These are phyloP conservation scores for Smittium culicis DNA, from an alignment of 371 early-diverging fungal genomes.

Conservation along the genomic window DNA sequence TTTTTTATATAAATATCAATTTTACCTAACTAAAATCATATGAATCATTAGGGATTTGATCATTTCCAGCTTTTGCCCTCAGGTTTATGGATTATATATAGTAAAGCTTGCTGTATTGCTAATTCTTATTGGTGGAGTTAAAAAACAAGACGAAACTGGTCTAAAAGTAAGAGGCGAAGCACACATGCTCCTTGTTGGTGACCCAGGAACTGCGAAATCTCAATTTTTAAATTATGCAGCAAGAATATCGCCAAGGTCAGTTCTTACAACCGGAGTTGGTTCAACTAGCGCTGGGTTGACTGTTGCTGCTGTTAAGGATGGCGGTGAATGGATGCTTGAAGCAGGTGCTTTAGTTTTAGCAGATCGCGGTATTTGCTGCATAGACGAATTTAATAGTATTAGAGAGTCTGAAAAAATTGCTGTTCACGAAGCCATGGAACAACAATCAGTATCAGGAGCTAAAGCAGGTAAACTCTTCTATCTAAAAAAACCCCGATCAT, in stretches of 20 bases:
- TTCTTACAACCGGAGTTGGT: slow-evolving; percentile 66
- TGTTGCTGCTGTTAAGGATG: slow-evolving; percentile 54
- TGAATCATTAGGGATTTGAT: slow-evolving; percentile 33
- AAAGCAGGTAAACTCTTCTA: slow-evolving; percentile 36
- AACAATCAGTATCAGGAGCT: slow-evolving; percentile 46
- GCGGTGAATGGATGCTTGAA: slow-evolving; percentile 54
- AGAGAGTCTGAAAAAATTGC: slow-evolving; percentile 52
- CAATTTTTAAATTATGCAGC: slow-evolving; percentile 58
- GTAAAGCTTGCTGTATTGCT: slow-evolving; percentile 50
- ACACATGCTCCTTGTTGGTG: slow-evolving; percentile 66
- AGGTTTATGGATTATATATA: slow-evolving; percentile 43
- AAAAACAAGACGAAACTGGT: slow-evolving; percentile 29
- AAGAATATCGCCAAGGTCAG: slow-evolving; percentile 41
- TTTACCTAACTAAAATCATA: no score
- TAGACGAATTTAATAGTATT: slow-evolving; percentile 68
- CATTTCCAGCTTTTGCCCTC: slow-evolving; percentile 43
- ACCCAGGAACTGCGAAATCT: slow-evolving; percentile 76
- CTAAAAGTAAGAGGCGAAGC: slow-evolving; percentile 55
- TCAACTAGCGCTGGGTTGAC: slow-evolving; percentile 68
- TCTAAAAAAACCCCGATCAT: not conserved
- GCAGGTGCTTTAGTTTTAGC: slow-evolving; percentile 66
- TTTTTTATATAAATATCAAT: no score
- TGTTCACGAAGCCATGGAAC: slow-evolving; percentile 77
- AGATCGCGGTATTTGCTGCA: slow-evolving; percentile 62
- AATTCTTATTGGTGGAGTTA: slow-evolving; percentile 44